Base-by-base conservation (phyloP, 306 rosid genomes). In the Cyamopsis tetragonoloba region DNA sequence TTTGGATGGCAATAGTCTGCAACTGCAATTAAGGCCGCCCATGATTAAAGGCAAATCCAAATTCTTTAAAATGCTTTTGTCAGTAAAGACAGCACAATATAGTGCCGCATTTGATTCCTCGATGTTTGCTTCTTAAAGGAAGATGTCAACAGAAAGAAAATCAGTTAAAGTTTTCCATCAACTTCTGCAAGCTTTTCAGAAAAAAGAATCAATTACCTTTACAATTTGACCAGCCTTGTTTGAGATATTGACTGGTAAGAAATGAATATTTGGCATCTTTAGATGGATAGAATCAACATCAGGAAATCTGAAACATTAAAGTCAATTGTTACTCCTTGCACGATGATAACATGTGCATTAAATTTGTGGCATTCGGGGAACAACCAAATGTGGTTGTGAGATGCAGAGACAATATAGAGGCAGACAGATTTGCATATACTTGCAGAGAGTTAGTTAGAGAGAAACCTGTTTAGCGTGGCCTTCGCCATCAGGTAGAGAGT, bases 221-320 rank as follows among this genome's bases (percentile, higher is more conserved):
- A 93, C 97, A 69, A 93, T 71, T 48, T 18, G 82, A 72, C 75
- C 75, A 11, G 84, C 82, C 85, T 84, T 86, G 81, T 73, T 86
- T 50, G 93, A 83, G 50, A 93, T 56, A 68, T 86, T 93, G 82
- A 86, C 90, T 13, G 99, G 96, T 53, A 93, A 68, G 87, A 93
- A 93, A 77, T 93, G 99, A 72, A 93, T 74, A 73, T 93, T 93
- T 62, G 99, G 99, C 99, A 93, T 88, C 79, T 88, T 90, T 64
- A 93, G 85, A 70, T 81, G 81, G 80, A 93, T 62, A 6, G 81
- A 79, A 49, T 82, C 77, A 47, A 93, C 69, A 74, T 83, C 91
- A 13, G 88, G 90, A 81, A 93, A 78, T 71, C 97, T 93, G 87
- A 60, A 80, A 26, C 83, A 77, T 6, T 17, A 31, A 30, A 72